phyloP scores from a whole-genome alignment of 192 early-diverging fungal species.

The Linnemannia exigua region DNA sequence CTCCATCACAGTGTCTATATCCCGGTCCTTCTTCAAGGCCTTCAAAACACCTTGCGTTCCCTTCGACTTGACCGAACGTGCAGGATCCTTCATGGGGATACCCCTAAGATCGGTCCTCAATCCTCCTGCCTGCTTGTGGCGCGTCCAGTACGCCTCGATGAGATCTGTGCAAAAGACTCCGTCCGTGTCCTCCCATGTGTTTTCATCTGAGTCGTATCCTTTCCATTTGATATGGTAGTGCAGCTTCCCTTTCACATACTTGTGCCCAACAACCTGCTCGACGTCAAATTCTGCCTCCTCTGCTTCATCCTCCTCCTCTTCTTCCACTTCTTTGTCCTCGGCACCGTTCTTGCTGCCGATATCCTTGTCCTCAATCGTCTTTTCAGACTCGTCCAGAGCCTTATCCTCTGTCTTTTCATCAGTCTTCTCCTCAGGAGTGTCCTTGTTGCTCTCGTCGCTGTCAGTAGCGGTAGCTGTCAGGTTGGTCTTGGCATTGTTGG shows the following conservation, averaged over 20 bases:
- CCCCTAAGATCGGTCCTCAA: constrained; percentile 18
- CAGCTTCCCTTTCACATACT: background rate
- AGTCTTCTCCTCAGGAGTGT: background rate
- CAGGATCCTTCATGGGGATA: background rate
- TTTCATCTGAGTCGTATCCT: constrained; percentile 43
- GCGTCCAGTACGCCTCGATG: constrained; percentile 29
- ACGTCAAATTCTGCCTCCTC: constrained; percentile 34
- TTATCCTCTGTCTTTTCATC: background rate
- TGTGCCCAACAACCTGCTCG: constrained; percentile 42
- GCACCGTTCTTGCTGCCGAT: background rate
- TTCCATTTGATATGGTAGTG: constrained; percentile 55
- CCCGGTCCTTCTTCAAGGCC: background rate
- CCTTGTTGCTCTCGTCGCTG: background rate
- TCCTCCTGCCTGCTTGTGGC: constrained; percentile 29
- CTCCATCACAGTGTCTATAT: background rate
- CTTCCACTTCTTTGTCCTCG: background rate
- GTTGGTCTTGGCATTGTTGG: background rate
- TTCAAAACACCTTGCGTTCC: background rate
- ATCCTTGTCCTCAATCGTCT: background rate
- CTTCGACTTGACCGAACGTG: background rate
- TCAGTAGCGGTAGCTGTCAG: too few relatives aligned
- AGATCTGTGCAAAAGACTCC: constrained; percentile 18
- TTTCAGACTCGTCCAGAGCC: too few relatives aligned
- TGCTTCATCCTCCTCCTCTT: background rate
- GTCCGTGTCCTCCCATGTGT: constrained; percentile 50